Conservation (phyloP, 805 yeast species). For the Cyberlindnera mycetangii region DNA sequence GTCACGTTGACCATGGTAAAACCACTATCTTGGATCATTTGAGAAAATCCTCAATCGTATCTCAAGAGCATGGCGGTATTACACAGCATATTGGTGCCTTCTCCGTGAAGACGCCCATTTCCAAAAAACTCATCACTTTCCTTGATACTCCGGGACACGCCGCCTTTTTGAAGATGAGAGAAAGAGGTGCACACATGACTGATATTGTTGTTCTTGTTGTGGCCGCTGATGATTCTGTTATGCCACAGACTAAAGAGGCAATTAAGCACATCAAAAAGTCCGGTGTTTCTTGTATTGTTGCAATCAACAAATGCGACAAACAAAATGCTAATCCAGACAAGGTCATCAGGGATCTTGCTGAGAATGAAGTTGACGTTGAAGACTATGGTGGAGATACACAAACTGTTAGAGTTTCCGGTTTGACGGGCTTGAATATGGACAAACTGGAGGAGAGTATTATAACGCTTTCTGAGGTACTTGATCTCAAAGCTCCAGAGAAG, state of each 20-base stretch:
- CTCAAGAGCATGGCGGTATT: conserved; percentile 90
- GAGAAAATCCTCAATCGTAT: conserved; percentile 80
- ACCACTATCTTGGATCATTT: conserved; percentile 88
- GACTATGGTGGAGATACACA: conserved; percentile 95
- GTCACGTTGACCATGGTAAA: conserved; percentile 98
- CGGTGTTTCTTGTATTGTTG: conserved; percentile 82
- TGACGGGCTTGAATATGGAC: conserved; percentile 87
- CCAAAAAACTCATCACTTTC: conserved; percentile 78
- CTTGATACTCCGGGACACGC: conserved; percentile 98
- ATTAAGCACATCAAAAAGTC: conserved; percentile 86
- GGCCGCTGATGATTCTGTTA: conserved; percentile 96
- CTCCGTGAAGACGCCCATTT: conserved; percentile 72
- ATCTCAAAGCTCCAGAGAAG: conserved; percentile 57
- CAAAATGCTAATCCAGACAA: conserved; percentile 71
- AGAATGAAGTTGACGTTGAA: conserved; percentile 79
- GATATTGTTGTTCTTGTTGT: conserved; percentile 91
- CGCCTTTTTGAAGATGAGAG: conserved; percentile 93
- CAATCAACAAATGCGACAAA: conserved; percentile 88
- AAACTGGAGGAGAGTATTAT: conserved; percentile 85
- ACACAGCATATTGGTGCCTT: conserved; percentile 99
- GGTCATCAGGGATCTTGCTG: conserved; percentile 74
- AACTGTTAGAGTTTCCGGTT: conserved; percentile 82
- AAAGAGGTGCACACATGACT: conserved; percentile 92
- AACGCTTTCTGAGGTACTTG: conserved; percentile 79
- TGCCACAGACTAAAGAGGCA: conserved; percentile 97